Evolutionary conservation across 2,329 filamentous ascomycete species (phyloP), one percentile per base, ranked within the genome.

Genomic region (Hymenoscyphus fructigenus): DNA sequence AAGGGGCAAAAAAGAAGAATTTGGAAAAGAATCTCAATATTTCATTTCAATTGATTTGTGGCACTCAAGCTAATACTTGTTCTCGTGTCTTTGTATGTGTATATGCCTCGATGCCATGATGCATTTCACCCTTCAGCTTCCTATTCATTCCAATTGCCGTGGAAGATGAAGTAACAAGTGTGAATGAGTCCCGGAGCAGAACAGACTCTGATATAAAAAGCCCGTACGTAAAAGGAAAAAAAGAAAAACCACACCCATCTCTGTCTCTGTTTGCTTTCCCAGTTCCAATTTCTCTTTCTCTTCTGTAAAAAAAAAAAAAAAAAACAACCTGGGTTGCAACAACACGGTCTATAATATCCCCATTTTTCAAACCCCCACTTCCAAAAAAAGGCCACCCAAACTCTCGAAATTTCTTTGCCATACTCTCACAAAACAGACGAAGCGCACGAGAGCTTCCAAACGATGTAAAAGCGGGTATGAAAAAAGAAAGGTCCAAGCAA

Each of bases 401-500:
- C 29, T 57, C 26, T 50, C 20, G 44, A n/a, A 23, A 50, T 50
- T 36, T 50, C 44, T 50, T 23, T 50, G 44, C 44, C 44, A 50
- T 23, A 50, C 44, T 23, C 44, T 50, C 44, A 50, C 44, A 50
- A 50, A 50, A 50, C 17, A 23, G 20, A 50, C 44, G 12, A 50
- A 10, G 53, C 53, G 17, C 53, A 34, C 53, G 53, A 28, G 29
- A 57, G 15, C 9, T 28, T 34, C 53, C 53, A 57, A 32, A 28
- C 20, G 20, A 28, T 58, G 32, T 36, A n/a, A 58, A 14, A 36
- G 20, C 32, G 32, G 26, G 15, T 28, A 41, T 26, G 5, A 41
- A 38, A 41, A 59, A 41, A 38, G 20, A 20, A 6, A 23, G 44
- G 44, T 23, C 57, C 57, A 23, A 59, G 57, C 57, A 26, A 59